These are phyloP conservation scores for Metschnikowia picachoensis DNA, from an alignment of 805 yeast genomes.

Conservation along the genomic window DNA sequence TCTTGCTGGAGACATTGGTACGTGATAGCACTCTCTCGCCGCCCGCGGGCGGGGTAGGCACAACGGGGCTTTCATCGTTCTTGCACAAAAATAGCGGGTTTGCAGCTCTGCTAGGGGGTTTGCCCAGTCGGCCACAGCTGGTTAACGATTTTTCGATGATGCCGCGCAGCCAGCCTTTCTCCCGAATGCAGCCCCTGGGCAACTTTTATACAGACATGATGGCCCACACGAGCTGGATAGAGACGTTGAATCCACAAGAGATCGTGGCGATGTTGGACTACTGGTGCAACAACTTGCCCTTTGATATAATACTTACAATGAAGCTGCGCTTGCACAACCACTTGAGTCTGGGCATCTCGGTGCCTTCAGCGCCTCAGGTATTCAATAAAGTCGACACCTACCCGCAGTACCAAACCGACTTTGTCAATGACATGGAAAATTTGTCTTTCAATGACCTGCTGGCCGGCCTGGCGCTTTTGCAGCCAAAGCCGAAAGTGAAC, in stretches of 20 bases:
- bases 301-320: constrained; percentile 49
- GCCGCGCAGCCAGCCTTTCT: constrained; percentile 10
- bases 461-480: constrained; percentile 8
- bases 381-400: constrained; percentile 6
- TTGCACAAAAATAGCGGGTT: constrained; percentile 23
- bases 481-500: constrained; percentile 19
- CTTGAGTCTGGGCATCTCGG: constrained; percentile 18
- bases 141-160: constrained; percentile 34
- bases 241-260: constrained; percentile 44
- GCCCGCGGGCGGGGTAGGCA: constrained; percentile 9
- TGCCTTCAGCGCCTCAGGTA: constrained; percentile 13
- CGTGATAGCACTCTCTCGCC: constrained; percentile 24
- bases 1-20: constrained; percentile 12
- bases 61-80: constrained; percentile 21
- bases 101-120: constrained; percentile 26
- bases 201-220: constrained; percentile 41
- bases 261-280: constrained; percentile 52
- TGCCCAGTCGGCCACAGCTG: constrained; percentile 41
- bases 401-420: constrained; percentile 8
- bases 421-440: constrained; percentile 14
- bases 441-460: constrained; percentile 10
- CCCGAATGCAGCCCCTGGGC: constrained; percentile 2
- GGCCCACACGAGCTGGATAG: constrained; percentile 35
- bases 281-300: constrained; percentile 46
- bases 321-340: constrained; percentile 44